phyloP scores from a whole-genome alignment of 371 early-diverging fungal species.

The Pancytospora philotis region DNA sequence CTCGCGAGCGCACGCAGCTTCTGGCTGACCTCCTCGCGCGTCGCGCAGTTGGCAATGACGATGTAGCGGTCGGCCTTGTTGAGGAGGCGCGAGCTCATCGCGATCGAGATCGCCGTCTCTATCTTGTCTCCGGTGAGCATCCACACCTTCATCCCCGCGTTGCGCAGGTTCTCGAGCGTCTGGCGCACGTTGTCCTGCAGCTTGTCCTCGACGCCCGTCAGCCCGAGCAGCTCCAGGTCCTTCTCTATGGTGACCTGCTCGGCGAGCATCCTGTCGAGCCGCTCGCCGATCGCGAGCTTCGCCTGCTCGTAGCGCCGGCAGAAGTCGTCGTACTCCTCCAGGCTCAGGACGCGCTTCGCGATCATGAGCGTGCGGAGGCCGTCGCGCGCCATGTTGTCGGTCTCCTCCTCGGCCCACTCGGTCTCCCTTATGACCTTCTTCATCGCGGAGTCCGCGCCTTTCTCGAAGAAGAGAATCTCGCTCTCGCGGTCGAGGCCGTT shows the following conservation, averaged over 20 bases:
- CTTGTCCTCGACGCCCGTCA: constrained; percentile 97
- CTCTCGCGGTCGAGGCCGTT: constrained; percentile 55
- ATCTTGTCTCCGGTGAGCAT: constrained; percentile 99
- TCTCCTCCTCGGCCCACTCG: constrained; percentile 96
- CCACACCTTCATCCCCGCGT: constrained; percentile 93
- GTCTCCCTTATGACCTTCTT: constrained; percentile 72
- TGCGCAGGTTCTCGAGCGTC: constrained; percentile 77
- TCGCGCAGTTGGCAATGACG: constrained; percentile 40
- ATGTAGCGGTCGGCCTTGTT: constrained; percentile 60
- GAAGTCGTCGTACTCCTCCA: constrained; percentile 59
- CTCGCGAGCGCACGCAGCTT: constrained; percentile 37
- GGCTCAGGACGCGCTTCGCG: constrained; percentile 70
- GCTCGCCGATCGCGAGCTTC: constrained; percentile 65
- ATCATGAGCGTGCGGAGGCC: constrained; percentile 93
- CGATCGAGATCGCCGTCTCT: constrained; percentile 95
- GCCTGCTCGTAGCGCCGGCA: constrained; percentile 34
- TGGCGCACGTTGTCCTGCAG: constrained; percentile 82
- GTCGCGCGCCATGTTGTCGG: constrained; percentile 93
- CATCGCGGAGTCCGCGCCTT: constrained; percentile 97
- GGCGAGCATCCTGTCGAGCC: constrained; percentile 64
- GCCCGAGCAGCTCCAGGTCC: constrained; percentile 78
- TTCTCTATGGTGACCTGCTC: constrained; percentile 69
- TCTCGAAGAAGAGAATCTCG: constrained; percentile 70
- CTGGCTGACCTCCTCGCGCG: constrained; percentile 31
- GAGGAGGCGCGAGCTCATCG: constrained; percentile 77